A percentile compares a stretch with the other conserved stretches of the same genome.
Conservation (phyloP, 331 rosid genomes). For the Cydonia oblonga region DNA sequence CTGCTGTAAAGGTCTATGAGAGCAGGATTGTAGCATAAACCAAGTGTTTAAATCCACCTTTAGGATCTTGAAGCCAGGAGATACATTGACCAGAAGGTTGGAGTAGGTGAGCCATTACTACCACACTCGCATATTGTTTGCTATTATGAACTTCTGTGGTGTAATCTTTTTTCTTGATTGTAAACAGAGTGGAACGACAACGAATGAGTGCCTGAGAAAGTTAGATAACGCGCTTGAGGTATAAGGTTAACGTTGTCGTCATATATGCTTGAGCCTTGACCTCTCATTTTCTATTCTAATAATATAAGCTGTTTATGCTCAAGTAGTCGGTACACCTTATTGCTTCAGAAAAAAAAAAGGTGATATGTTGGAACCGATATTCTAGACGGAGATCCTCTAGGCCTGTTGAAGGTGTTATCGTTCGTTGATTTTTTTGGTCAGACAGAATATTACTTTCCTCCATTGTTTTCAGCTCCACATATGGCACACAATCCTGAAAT, state of each 20-base stretch:
- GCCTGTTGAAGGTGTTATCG: conserved; percentile 60
- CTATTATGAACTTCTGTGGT: background rate
- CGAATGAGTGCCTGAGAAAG: conserved; percentile 61
- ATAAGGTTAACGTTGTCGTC: background rate
- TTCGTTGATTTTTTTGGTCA: conserved; percentile 5
- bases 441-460: background rate
- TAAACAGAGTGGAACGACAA: conserved; percentile 63
- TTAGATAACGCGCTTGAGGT: conserved; percentile 83
- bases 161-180: conserved; percentile 3
- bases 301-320: background rate
- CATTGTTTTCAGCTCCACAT: background rate
- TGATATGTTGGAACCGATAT: conserved; percentile 98
- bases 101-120: conserved; percentile 50
- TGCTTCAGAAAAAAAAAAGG: too few species aligned
- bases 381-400: conserved; percentile 85
- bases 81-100: conserved; percentile 70
- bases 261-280: conserved; percentile 1
- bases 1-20: background rate
- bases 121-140: conserved; percentile 1
- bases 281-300: background rate
- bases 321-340: background rate
- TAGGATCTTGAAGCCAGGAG: conserved; percentile 80
- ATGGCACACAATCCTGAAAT: background rate
- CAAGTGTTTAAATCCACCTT: background rate
- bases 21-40: background rate